Evolutionary conservation across 495 filamentous ascomycete genomes (phyloP).

Genomic region (Astrocystis sublimbata): DNA sequence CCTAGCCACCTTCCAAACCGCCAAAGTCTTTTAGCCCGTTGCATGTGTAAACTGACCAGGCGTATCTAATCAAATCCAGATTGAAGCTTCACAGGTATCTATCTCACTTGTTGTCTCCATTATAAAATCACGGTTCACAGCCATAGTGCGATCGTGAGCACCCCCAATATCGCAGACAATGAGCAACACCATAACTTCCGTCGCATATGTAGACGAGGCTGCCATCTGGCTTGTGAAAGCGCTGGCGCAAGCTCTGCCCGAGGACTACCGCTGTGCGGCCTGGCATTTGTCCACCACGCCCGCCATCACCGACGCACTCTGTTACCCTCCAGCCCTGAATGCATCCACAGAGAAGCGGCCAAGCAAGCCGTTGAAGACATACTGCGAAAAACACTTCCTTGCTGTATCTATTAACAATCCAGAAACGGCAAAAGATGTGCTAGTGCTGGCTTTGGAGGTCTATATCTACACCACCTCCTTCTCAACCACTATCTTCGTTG

Average conservation of each 20-base stretch:
- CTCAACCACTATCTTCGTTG: slow-evolving; percentile 87
- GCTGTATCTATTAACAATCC: slow-evolving; percentile 60
- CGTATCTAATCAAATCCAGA: no score
- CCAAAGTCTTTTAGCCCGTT: no score
- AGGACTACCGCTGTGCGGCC: slow-evolving; percentile 66
- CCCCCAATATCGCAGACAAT: slow-evolving; percentile 15
- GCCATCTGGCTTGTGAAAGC: slow-evolving; percentile 44
- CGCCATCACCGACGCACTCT: slow-evolving; percentile 68
- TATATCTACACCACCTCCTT: slow-evolving; percentile 72
- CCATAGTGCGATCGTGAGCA: not conserved
- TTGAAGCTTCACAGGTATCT: no score
- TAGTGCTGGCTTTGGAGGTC: slow-evolving; percentile 58
- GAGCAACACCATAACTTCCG: slow-evolving; percentile 18
- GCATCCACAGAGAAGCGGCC: slow-evolving; percentile 22
- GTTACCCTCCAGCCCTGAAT: slow-evolving; percentile 72
- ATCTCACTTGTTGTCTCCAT: not conserved
- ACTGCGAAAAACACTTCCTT: slow-evolving; percentile 86
- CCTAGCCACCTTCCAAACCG: no score
- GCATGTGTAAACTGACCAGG: no score
- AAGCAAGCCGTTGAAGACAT: slow-evolving; percentile 57
- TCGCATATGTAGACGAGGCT: not conserved
- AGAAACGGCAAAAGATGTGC: slow-evolving; percentile 23
- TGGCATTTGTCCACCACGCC: slow-evolving; percentile 90
- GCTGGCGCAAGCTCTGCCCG: slow-evolving; percentile 71
- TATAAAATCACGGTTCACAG: not conserved